Percentiles rank a stretch among this genome's conserved stretches.
Conservation (phyloP, 257 asterid genomes). For the Nicotiana tabacum region DNA sequence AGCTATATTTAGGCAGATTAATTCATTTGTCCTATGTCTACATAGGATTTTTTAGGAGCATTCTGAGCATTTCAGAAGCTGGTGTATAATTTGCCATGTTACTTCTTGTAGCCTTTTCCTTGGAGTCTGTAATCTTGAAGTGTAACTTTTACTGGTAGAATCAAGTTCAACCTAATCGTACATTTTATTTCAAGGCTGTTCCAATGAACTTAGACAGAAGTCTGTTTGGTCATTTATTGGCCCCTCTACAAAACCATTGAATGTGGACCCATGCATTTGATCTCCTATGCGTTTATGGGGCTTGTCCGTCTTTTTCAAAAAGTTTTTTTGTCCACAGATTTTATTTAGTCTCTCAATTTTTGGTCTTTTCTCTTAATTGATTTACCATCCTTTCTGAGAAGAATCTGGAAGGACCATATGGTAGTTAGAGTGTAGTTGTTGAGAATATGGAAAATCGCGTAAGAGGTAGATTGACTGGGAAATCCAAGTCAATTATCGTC, state of each 20-base stretch:
- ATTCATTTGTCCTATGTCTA: not conserved
- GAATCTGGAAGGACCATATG: not conserved
- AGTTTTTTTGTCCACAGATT: not conserved
- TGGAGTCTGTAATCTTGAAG: not conserved
- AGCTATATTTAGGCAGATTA: not conserved
- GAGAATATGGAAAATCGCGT: too few relatives aligned
- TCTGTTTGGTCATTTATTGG: not conserved
- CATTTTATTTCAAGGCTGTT: not conserved
- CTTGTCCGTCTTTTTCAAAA: not conserved
- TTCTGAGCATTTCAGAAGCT: not conserved
- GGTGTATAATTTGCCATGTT: conserved; percentile 4
- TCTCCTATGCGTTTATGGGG: not conserved
- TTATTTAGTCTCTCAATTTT: not conserved
- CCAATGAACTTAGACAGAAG: not conserved
- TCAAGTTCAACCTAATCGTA: not conserved
- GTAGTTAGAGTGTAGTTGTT: not conserved
- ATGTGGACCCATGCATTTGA: not conserved
- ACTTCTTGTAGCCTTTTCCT: not conserved
- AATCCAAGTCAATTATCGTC: too few relatives aligned
- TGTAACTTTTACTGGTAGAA: not conserved
- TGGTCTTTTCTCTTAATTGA: not conserved
- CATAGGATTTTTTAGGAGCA: not conserved
- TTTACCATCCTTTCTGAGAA: not conserved
- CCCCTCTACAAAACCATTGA: not conserved
- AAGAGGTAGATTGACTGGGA: too few relatives aligned